Conservation (phyloP, 1,139 yeast genomes). For the Saccharomyces hybrid region DNA sequence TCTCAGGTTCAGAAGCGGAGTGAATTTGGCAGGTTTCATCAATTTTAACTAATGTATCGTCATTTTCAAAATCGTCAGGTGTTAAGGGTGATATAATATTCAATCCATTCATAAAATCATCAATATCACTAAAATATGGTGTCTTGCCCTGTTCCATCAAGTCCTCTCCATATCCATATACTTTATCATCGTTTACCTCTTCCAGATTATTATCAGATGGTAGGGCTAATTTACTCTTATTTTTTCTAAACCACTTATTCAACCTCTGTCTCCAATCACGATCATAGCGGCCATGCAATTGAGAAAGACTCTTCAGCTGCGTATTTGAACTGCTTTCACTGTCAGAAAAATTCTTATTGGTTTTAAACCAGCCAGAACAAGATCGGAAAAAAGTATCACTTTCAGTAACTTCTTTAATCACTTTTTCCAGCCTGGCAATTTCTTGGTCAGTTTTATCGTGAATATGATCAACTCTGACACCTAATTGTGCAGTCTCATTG, state of each 20-base stretch:
- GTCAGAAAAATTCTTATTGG: neutral
- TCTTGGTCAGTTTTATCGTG: conserved; percentile 3
- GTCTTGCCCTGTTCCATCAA: neutral
- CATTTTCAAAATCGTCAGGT: neutral
- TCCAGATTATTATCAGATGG: neutral
- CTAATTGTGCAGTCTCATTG: neutral
- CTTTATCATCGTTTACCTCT: neutral
- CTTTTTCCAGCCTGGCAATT: conserved; percentile 5
- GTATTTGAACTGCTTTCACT: neutral
- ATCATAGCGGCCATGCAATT: neutral
- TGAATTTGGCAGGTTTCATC: neutral
- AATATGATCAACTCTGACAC: neutral
- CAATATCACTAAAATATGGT: neutral
- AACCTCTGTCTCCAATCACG: neutral
- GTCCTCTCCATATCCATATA: too few relatives aligned
- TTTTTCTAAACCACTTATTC: neutral
- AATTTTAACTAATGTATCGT: neutral
- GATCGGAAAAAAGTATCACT: neutral
- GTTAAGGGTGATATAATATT: neutral
- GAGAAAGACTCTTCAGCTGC: neutral
- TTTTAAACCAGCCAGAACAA: neutral
- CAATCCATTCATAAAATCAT: neutral
- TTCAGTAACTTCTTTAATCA: conserved; percentile 4
- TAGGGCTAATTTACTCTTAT: neutral
- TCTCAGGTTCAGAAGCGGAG: neutral